phyloP scores from a whole-genome alignment of 2,329 filamentous ascomycete species.

The Aspergillus terreus region DNA sequence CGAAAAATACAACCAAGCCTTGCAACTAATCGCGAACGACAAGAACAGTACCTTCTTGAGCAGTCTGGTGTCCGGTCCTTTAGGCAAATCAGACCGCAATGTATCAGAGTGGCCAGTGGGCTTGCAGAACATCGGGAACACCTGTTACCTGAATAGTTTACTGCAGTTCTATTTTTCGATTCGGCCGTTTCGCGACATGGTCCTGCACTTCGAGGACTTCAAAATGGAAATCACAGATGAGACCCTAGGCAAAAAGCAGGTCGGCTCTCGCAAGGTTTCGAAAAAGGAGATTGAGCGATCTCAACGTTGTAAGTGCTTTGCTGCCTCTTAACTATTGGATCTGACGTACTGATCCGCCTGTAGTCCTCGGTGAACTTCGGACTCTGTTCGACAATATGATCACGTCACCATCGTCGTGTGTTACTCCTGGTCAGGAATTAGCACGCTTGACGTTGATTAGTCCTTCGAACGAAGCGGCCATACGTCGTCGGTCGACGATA shows the following conservation, averaged over 20 bases:
- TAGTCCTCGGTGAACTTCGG: constrained; percentile 72
- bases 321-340: not conserved
- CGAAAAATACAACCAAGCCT: constrained; percentile 45
- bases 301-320: constrained; percentile 65
- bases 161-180: constrained; percentile 94
- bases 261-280: constrained; percentile 69
- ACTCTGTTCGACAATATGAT: constrained; percentile 69
- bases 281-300: constrained; percentile 56
- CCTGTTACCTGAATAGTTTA: constrained; percentile 95
- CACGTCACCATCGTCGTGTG: constrained; percentile 56
- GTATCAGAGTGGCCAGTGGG: constrained; percentile 69
- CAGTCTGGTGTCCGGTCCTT: constrained; percentile 30
- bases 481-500: constrained; percentile 47
- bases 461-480: constrained; percentile 51
- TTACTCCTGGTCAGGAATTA: constrained; percentile 71
- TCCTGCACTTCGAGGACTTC: constrained; percentile 70
- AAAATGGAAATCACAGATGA: constrained; percentile 65
- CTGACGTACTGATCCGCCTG: constrained; percentile 2
- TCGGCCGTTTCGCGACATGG: constrained; percentile 72
- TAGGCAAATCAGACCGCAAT: constrained; percentile 28
- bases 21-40: constrained; percentile 45
- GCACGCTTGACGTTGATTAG: constrained; percentile 74
- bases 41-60: constrained; percentile 37
- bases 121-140: constrained; percentile 91
- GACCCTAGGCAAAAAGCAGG: constrained; percentile 62